A percentile compares a stretch with the other conserved stretches of the same genome.
Evolutionary conservation across 805 yeast species (phyloP).

Genomic region (Suhomyces pyralidae): DNA sequence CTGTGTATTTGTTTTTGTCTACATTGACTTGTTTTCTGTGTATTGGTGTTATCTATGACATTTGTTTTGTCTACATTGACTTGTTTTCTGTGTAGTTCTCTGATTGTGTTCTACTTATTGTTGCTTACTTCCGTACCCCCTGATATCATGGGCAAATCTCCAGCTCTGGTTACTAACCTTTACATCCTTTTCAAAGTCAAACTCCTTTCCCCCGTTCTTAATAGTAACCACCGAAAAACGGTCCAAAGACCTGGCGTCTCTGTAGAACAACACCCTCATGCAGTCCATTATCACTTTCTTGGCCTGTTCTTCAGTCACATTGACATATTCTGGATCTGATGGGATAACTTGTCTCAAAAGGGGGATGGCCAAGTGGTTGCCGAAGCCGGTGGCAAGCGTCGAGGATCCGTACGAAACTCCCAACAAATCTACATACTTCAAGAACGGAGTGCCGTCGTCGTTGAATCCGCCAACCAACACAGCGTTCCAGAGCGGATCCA

Average conservation of each 20-base stretch:
- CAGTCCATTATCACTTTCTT: conserved; percentile 72
- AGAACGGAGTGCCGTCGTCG: conserved; percentile 59
- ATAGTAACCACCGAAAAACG: conserved; percentile 78
- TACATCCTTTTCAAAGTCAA: conserved; percentile 62
- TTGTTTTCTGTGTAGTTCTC: too few relatives aligned
- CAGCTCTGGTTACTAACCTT: conserved; percentile 77
- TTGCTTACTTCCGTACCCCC: conserved; percentile 83
- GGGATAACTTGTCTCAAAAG: conserved; percentile 82
- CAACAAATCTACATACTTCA: conserved; percentile 83
- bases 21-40: too few relatives aligned
- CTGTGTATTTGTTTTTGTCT: too few relatives aligned
- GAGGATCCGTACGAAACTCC: conserved; percentile 91
- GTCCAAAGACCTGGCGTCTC: conserved; percentile 94
- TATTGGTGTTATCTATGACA: too few relatives aligned
- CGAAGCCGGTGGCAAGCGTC: conserved; percentile 93
- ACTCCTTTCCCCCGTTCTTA: conserved; percentile 42
- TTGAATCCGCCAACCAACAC: conserved; percentile 86
- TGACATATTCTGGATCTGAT: conserved; percentile 68
- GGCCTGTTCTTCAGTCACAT: conserved; percentile 72
- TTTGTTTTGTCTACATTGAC: too few relatives aligned
- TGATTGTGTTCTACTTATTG: too few relatives aligned
- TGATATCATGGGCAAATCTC: conserved; percentile 84
- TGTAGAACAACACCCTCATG: conserved; percentile 91
- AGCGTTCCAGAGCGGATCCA: conserved; percentile 97
- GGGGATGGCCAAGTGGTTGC: conserved; percentile 92